Evolutionary conservation across 495 filamentous ascomycete species (phyloP).

Genomic region (Neurospora discreta): DNA sequence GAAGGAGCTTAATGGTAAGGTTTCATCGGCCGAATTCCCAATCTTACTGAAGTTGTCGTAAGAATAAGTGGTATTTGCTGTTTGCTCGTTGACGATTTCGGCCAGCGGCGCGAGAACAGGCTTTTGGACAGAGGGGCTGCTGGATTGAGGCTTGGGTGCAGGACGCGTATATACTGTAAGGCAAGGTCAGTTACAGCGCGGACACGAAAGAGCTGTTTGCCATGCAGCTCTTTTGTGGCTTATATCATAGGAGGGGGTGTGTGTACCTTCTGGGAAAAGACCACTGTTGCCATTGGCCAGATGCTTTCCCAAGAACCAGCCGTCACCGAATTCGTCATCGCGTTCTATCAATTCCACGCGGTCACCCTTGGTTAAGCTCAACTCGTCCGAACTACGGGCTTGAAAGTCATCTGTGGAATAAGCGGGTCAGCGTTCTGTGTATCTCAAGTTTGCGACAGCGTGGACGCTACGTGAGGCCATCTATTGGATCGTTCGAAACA

Average conservation of each 20-base stretch:
- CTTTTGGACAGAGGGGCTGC: slow-evolving; percentile 13
- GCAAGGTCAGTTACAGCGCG: slow-evolving; percentile 6
- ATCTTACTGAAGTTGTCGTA: slow-evolving; percentile 6
- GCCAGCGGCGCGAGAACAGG: slow-evolving; percentile 21
- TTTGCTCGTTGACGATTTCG: slow-evolving; percentile 17
- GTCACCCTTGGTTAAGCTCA: slow-evolving; percentile 78
- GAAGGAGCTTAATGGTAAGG: slow-evolving; percentile 28
- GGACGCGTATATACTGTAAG: slow-evolving; percentile 43
- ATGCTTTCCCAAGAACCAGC: slow-evolving; percentile 91
- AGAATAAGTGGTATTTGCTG: slow-evolving; percentile 9
- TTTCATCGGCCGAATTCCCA: slow-evolving; percentile 17
- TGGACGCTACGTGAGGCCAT: background rate
- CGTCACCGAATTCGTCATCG: slow-evolving; percentile 95
- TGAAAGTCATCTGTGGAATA: slow-evolving; percentile 61
- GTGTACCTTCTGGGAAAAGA: slow-evolving; percentile 80
- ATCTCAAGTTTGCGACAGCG: background rate
- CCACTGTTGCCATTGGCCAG: slow-evolving; percentile 61
- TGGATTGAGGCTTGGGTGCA: slow-evolving; percentile 28
- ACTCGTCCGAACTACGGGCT: slow-evolving; percentile 83
- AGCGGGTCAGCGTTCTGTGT: slow-evolving; percentile 9
- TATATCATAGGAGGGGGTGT: background rate
- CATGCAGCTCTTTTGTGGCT: background rate
- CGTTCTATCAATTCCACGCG: slow-evolving; percentile 85
- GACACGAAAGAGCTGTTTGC: background rate
- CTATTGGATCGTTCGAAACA: background rate